A percentile compares a stretch with the other conserved stretches of the same genome.
phyloP scores from a whole-genome alignment of 1,284 basidiomycete genomes.

The Chiua sp. region DNA sequence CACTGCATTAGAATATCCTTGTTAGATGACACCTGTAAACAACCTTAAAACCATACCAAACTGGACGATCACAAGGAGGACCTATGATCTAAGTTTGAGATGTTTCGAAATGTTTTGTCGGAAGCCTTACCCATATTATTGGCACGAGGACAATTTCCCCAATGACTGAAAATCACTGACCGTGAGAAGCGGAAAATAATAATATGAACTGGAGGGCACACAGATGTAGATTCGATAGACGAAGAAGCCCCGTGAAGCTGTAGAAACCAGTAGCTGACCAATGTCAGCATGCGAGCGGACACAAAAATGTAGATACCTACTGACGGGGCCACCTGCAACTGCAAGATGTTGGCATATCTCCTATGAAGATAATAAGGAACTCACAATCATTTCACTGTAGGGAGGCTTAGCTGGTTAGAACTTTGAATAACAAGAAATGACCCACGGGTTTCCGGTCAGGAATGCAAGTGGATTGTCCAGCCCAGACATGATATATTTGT shows the following conservation, averaged over 20 bases:
- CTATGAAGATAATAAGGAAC: no score
- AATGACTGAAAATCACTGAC: background rate
- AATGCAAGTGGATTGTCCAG: no score
- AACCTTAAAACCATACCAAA: conserved; percentile 6
- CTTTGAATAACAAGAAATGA: background rate
- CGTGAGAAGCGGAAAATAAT: no score
- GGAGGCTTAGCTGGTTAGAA: no score
- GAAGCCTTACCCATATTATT: background rate
- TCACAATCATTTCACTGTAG: no score
- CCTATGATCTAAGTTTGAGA: conserved; percentile 1
- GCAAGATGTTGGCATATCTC: no score
- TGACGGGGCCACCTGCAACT: background rate
- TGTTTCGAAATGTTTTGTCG: no score
- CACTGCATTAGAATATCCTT: background rate
- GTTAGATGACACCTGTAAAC: background rate
- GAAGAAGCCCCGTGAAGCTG: background rate
- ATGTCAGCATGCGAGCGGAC: background rate
- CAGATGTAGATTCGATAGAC: conserved; percentile 1
- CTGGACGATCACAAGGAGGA: background rate
- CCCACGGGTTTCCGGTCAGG: no score
- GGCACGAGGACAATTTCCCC: background rate
- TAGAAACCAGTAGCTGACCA: background rate
- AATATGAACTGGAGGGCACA: background rate
- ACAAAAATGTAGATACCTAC: background rate
- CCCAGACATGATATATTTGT: no score